phyloP scores from a whole-genome alignment of 2,329 filamentous ascomycete genomes.

The Alternaria alternata region DNA sequence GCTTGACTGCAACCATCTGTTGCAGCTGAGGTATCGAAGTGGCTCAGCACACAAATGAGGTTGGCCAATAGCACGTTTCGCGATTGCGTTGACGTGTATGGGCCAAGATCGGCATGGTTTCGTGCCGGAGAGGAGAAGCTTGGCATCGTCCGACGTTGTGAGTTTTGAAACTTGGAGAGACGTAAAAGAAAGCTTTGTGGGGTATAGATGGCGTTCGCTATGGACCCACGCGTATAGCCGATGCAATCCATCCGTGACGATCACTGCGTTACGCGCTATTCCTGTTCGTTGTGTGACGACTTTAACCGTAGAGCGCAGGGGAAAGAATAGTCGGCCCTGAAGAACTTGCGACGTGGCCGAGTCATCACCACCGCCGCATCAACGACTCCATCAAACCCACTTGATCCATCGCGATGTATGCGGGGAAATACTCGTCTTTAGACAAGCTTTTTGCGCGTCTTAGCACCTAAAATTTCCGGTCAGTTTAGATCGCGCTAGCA shows the following conservation, averaged over 20 bases:
- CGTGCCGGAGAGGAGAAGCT: conserved; percentile 21
- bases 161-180: conserved; percentile 35
- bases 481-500: conserved; percentile 4
- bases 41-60: conserved; percentile 32
- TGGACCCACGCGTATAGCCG: conserved; percentile 10
- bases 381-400: conserved; percentile 8
- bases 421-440: background rate
- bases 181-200: conserved; percentile 22
- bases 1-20: conserved; percentile 35
- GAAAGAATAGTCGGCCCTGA: conserved; percentile 8
- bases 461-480: conserved; percentile 2
- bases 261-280: conserved; percentile 13
- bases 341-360: background rate
- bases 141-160: conserved; percentile 27
- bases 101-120: conserved; percentile 40
- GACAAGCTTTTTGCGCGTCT: conserved; percentile 17
- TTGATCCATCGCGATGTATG: background rate
- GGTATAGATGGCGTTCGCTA: conserved; percentile 20
- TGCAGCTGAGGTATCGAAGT: conserved; percentile 41
- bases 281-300: conserved; percentile 6
- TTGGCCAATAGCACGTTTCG: conserved; percentile 35
- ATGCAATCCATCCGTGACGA: conserved; percentile 14
- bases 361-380: background rate
- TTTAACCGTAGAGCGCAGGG: conserved; percentile 10
- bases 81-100: conserved; percentile 29